A percentile compares a stretch with the other conserved stretches of the same genome.
These are phyloP conservation scores for Diaporthe destruens DNA, from an alignment of 2,329 filamentous ascomycete species.

Conservation along the genomic window DNA sequence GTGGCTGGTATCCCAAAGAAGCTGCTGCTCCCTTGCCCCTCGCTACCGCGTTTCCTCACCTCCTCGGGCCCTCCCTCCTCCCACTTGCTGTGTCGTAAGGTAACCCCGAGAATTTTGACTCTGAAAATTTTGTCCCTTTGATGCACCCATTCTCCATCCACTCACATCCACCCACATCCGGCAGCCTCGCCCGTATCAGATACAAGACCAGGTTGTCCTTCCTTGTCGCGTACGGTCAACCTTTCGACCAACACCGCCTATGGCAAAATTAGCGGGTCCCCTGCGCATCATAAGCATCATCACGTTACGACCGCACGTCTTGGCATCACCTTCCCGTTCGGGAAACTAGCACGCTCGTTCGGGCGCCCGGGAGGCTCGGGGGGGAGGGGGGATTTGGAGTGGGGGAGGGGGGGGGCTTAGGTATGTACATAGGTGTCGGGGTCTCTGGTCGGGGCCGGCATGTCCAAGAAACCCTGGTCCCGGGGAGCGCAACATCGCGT, in stretches of 20 bases:
- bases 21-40: neutral
- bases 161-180: neutral
- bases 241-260: too few species aligned
- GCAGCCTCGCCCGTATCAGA: neutral
- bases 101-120: neutral
- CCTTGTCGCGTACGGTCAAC: neutral
- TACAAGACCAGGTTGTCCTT: neutral
- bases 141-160: neutral
- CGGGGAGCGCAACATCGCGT: conserved; percentile 6
- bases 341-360: neutral
- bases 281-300: conserved; percentile 1
- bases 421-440: neutral
- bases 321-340: conserved; percentile 10
- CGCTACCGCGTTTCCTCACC: neutral
- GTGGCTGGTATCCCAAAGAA: conserved; percentile 1
- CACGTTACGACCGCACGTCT: conserved; percentile 15
- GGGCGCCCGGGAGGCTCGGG: neutral
- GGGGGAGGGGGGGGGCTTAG: too few species aligned
- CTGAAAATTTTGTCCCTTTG: neutral
- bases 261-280: neutral
- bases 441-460: neutral
- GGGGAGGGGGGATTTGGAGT: neutral
- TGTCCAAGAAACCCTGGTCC: conserved; percentile 6
- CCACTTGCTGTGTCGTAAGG: neutral
- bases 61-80: neutral